phyloP scores from a whole-genome alignment of 306 rosid species.

The Adenanthera pavonina region DNA sequence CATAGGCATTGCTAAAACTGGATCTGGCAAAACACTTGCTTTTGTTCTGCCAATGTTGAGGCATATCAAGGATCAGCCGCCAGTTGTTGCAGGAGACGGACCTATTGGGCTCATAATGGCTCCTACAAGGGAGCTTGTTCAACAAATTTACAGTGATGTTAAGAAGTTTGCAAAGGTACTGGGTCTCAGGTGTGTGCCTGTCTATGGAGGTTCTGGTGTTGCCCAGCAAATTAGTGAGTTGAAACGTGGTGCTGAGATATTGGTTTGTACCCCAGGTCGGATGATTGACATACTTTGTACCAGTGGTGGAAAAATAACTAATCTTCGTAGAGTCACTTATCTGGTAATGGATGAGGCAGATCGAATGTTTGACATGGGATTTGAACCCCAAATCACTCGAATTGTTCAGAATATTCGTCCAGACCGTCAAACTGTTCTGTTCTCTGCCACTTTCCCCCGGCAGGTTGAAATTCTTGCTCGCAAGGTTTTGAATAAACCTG shows the following conservation, averaged over 20 bases:
- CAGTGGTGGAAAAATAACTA: slow-evolving; percentile 90
- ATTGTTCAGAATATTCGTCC: slow-evolving; percentile 91
- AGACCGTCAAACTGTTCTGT: slow-evolving; percentile 88
- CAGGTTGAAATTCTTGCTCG: slow-evolving; percentile 94
- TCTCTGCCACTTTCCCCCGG: slow-evolving; percentile 94
- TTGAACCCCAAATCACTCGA: slow-evolving; percentile 94
- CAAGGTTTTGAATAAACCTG: slow-evolving; percentile 80
- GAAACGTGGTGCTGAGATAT: slow-evolving; percentile 94
- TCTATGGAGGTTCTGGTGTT: slow-evolving; percentile 96
- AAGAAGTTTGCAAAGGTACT: slow-evolving; percentile 76
- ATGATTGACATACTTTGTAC: slow-evolving; percentile 97
- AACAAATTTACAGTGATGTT: slow-evolving; percentile 90
- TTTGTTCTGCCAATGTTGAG: slow-evolving; percentile 96
- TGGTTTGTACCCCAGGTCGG: slow-evolving; percentile 96
- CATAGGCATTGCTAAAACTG: slow-evolving; percentile 96
- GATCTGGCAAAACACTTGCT: slow-evolving; percentile 96
- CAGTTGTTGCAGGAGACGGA: slow-evolving; percentile 89
- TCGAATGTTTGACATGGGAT: slow-evolving; percentile 99
- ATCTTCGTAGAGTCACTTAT: slow-evolving; percentile 88
- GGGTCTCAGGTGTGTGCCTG: slow-evolving; percentile 92
- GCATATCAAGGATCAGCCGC: slow-evolving; percentile 97
- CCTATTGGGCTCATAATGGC: slow-evolving; percentile 98
- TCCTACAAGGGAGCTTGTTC: slow-evolving; percentile 96
- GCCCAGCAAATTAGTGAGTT: slow-evolving; percentile 97
- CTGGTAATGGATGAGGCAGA: slow-evolving; percentile 98